Evolutionary conservation across 352 stramenopile species (phyloP).

Genomic region (Phytopythium montanum): DNA sequence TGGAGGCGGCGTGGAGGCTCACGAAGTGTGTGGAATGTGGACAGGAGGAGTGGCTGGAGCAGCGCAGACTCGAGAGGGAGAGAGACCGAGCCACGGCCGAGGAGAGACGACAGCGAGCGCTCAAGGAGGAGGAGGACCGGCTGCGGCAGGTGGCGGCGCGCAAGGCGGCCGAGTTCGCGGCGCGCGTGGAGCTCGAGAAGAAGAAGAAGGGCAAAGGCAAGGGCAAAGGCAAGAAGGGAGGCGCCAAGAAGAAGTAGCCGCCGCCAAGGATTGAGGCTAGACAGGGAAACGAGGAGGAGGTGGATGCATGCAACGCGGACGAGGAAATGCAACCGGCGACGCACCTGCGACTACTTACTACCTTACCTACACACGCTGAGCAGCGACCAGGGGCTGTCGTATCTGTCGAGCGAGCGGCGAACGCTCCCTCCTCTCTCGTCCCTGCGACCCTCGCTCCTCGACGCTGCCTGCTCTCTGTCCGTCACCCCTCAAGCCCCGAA

Average conservation of each 20-base stretch:
- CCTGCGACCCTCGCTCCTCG: not conserved
- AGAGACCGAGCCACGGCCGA: conserved; percentile 39
- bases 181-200: conserved; percentile 72
- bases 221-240: conserved; percentile 47
- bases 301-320: not conserved
- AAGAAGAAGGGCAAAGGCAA: conserved; percentile 78
- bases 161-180: conserved; percentile 69
- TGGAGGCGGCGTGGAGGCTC: conserved; percentile 1
- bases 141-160: conserved; percentile 59
- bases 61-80: conserved; percentile 59
- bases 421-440: not conserved
- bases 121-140: conserved; percentile 60
- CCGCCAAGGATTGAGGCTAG: too few relatives aligned
- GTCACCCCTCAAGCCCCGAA: not conserved
- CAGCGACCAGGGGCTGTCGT: too few relatives aligned
- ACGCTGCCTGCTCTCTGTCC: not conserved
- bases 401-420: not conserved
- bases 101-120: conserved; percentile 46
- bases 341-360: conserved; percentile 4
- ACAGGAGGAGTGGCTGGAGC: conserved; percentile 74
- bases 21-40: conserved; percentile 2
- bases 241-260: conserved; percentile 19
- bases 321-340: conserved; percentile 3
- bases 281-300: too few relatives aligned
- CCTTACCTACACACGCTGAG: conserved; percentile 1